phyloP scores from a whole-genome alignment of 2,329 filamentous ascomycete species.

The Apiospora rasikravindrae region DNA sequence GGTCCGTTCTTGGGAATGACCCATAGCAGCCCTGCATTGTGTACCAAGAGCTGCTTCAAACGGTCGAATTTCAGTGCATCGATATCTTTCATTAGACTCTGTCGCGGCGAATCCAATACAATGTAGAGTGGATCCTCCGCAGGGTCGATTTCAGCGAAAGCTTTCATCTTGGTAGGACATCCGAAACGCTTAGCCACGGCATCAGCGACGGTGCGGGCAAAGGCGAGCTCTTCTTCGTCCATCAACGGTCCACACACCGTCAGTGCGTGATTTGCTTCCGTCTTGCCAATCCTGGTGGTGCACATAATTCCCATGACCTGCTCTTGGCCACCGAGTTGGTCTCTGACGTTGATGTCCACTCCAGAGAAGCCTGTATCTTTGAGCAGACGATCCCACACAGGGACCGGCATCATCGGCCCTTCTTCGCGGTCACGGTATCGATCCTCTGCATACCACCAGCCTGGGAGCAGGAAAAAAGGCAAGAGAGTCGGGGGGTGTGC shows the following conservation, averaged over 20 bases:
- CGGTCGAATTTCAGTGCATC: constrained; percentile 21
- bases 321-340: constrained; percentile 24
- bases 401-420: constrained; percentile 13
- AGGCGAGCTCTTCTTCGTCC: constrained; percentile 23
- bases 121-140: constrained; percentile 20
- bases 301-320: constrained; percentile 25
- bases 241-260: constrained; percentile 24
- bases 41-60: constrained; percentile 22
- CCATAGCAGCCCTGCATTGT: constrained; percentile 24
- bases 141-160: constrained; percentile 17
- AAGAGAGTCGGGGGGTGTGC: neutral
- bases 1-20: constrained; percentile 21
- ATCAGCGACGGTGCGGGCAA: constrained; percentile 24
- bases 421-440: constrained; percentile 3
- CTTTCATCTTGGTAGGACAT: neutral
- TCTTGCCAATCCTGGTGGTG: constrained; percentile 24
- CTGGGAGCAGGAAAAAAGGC: constrained; percentile 18
- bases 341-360: constrained; percentile 20
- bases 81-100: constrained; percentile 19
- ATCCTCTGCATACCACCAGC: constrained; percentile 20
- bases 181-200: constrained; percentile 15
- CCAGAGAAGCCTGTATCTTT: constrained; percentile 3
- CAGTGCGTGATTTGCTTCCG: constrained; percentile 18
- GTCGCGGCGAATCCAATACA: constrained; percentile 24
- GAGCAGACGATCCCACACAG: constrained; percentile 8